Evolutionary conservation across 495 filamentous ascomycete genomes (phyloP), one percentile per base, ranked within the genome.

Genomic region (Lasiosphaeriaceae sp.): DNA sequence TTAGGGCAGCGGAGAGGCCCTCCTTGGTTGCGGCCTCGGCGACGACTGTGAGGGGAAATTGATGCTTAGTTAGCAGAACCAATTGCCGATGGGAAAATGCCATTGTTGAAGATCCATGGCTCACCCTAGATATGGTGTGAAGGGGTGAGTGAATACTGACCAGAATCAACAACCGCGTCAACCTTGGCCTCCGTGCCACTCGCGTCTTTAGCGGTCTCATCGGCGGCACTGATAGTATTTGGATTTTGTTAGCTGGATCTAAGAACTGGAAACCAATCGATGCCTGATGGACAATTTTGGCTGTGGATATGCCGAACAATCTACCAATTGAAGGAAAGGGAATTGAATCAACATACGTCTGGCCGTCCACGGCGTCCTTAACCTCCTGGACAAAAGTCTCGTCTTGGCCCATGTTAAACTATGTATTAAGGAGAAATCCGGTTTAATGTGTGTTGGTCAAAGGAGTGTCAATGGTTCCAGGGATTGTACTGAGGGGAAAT

Each of bases 1-100:
- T 65, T 0, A 61, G 21, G 19, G 54, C 66, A 26, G 65, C 63
- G 1, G 67, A 61, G 2, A 71, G 2, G 3, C 63, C 70, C 56
- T 71, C 69, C 58, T 70, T 68, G 34, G 47, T 52, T 7, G 68
- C 68, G 21, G 65, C 57, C 47, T 66, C 59, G 14, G 71, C 68
- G 47, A 68, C 24, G 11, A 56, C 70, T 67, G 50, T 50, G 22
- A 26, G n/a, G 11, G 21, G 34, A n/a, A n/a, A n/a, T 2, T 14
- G 34, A 14, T 37, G 14, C 34, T 2, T 37, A 2, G 34, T 8
- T 37, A 14, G 34, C 2, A 37, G 34, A 37, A 37, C 34, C 34
- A 37, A 37, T 37, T 9, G 14, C 34, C 34, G 34, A n/a, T n/a
- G n/a, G n/a, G n/a, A n/a, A n/a, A n/a, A n/a, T n/a, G n/a, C n/a